Evolutionary conservation across 164 flowering plant genomes (phyloP).

Genomic region (Liquidambar formosana): DNA sequence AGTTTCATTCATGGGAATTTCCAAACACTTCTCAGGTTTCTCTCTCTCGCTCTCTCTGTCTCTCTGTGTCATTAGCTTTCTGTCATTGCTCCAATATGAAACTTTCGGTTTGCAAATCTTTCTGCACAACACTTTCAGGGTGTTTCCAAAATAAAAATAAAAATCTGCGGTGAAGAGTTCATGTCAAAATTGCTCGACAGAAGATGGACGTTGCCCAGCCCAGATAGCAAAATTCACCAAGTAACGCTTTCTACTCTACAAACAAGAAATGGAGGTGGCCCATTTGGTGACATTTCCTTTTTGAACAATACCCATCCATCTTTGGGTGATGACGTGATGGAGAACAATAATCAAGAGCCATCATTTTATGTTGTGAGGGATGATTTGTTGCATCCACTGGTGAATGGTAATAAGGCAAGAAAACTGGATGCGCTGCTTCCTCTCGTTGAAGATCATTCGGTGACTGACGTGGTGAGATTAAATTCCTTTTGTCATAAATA

Average conservation of each 20-base stretch:
- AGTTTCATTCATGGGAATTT: slow-evolving; percentile 10
- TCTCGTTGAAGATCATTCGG: slow-evolving; percentile 61
- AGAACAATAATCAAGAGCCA: slow-evolving; percentile 18
- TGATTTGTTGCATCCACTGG: slow-evolving; percentile 87
- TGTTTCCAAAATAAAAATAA: slow-evolving; percentile 13
- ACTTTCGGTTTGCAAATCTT: background rate
- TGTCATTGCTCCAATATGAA: background rate
- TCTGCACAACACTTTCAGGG: slow-evolving; percentile 21
- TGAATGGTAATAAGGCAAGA: slow-evolving; percentile 93
- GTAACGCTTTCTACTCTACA: slow-evolving; percentile 35
- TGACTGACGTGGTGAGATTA: slow-evolving; percentile 82
- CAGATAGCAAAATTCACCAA: slow-evolving; percentile 68
- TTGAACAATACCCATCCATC: slow-evolving; percentile 40
- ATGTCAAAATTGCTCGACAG: slow-evolving; percentile 57
- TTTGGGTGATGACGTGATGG: slow-evolving; percentile 41
- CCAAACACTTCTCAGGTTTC: slow-evolving; percentile 18
- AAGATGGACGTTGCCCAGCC: slow-evolving; percentile 70
- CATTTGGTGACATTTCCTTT: slow-evolving; percentile 27
- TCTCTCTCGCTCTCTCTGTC: background rate
- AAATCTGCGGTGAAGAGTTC: slow-evolving; percentile 34
- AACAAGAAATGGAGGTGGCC: slow-evolving; percentile 18
- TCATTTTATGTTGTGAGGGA: slow-evolving; percentile 85
- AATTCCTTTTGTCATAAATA: background rate
- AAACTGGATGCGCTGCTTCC: slow-evolving; percentile 88
- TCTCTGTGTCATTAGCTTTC: too few species aligned